Evolutionary conservation across 2,329 filamentous ascomycete species (phyloP).

Genomic region (Elsinoe australis): DNA sequence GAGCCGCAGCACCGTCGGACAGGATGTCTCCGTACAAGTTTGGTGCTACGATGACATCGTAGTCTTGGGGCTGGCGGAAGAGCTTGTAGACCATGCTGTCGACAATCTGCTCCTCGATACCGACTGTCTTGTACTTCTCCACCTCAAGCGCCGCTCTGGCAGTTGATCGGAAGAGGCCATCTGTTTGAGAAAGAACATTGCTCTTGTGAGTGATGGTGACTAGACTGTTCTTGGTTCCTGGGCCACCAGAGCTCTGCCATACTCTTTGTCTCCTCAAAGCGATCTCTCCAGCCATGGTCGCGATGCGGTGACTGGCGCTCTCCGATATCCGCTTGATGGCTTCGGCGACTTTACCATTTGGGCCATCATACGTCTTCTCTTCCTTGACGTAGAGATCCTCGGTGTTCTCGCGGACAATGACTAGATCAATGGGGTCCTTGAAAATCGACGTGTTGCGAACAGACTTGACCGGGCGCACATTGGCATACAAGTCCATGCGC

Average conservation of each 20-base stretch:
- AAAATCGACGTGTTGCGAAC: conserved; percentile 51
- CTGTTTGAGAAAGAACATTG: conserved; percentile 93
- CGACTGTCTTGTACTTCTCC: conserved; percentile 55
- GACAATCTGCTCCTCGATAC: conserved; percentile 93
- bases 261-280: conserved; percentile 78
- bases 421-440: conserved; percentile 71
- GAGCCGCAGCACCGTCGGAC: conserved; percentile 86
- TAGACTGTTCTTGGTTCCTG: conserved; percentile 55
- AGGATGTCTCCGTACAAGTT: conserved; percentile 97
- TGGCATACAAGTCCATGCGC: conserved; percentile 89
- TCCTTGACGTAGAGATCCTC: conserved; percentile 98
- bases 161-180: conserved; percentile 85
- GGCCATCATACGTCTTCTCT: conserved; percentile 71
- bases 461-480: conserved; percentile 91
- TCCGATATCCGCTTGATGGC: conserved; percentile 96
- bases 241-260: conserved; percentile 50
- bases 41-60: conserved; percentile 96
- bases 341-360: conserved; percentile 77
- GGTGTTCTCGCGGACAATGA: conserved; percentile 98
- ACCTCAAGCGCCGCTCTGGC: conserved; percentile 64
- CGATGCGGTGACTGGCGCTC: conserved; percentile 75
- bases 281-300: conserved; percentile 89
- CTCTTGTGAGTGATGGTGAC: conserved; percentile 98
- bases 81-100: conserved; percentile 99
- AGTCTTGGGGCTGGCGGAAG: conserved; percentile 87